These are phyloP conservation scores for Acacia acuminata DNA, from an alignment of 306 rosid species.

Conservation along the genomic window DNA sequence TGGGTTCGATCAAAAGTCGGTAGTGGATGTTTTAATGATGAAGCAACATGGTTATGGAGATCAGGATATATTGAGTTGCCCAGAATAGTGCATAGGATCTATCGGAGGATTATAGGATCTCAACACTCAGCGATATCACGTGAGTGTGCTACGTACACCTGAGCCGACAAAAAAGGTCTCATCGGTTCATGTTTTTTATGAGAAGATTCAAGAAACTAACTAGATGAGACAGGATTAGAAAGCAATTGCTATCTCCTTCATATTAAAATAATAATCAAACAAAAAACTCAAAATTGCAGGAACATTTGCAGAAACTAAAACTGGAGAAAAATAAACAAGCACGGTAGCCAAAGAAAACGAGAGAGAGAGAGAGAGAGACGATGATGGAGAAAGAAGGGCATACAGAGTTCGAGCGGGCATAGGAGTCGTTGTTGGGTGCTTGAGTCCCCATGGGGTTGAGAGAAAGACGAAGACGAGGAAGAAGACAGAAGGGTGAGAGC, in stretches of 20 bases:
- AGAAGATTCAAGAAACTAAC: neutral
- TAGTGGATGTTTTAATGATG: neutral
- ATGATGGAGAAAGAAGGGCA: slow-evolving; percentile 5
- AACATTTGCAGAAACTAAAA: neutral
- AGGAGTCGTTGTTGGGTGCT: slow-evolving; percentile 20
- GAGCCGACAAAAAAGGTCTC: neutral
- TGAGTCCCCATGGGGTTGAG: slow-evolving; percentile 30
- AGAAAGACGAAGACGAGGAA: neutral
- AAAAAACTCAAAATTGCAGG: neutral
- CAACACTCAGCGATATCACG: neutral
- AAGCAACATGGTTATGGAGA: neutral
- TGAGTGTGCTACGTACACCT: neutral
- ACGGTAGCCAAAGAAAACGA: neutral
- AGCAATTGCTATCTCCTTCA: neutral
- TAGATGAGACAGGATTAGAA: too few relatives aligned
- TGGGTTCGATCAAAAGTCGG: neutral
- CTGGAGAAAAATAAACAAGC: neutral
- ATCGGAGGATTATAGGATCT: neutral
- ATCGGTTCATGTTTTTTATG: neutral
- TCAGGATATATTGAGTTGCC: neutral
- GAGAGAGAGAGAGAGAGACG: neutral
- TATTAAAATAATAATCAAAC: too few relatives aligned
- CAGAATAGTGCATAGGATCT: neutral
- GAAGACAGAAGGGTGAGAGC: neutral
- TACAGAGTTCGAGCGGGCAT: slow-evolving; percentile 20